phyloP scores from a whole-genome alignment of 2,329 filamentous ascomycete genomes.

The Fusarium sp. region DNA sequence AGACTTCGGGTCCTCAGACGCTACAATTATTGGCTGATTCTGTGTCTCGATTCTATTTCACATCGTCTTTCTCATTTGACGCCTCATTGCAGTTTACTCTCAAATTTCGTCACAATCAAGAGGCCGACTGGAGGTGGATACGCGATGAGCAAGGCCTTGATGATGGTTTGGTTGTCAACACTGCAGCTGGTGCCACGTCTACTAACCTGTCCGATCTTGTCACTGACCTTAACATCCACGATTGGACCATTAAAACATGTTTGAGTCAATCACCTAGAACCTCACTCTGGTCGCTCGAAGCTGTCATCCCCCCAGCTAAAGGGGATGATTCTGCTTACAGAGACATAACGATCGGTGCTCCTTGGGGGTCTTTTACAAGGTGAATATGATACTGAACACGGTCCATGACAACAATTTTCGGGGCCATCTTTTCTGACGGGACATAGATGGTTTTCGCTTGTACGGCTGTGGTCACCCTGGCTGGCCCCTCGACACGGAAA shows the following conservation, averaged over 20 bases:
- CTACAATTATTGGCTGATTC: constrained; percentile 54
- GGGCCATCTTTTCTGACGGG: constrained; percentile 9
- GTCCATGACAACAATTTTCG: not conserved
- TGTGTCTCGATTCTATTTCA: constrained; percentile 61
- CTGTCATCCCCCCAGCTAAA: constrained; percentile 63
- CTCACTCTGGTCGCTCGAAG: constrained; percentile 73
- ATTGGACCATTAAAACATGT: constrained; percentile 62
- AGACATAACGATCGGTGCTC: constrained; percentile 67
- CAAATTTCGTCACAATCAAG: constrained; percentile 66
- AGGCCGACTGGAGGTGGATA: constrained; percentile 74
- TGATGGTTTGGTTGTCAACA: constrained; percentile 70
- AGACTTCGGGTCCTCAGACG: constrained; percentile 54
- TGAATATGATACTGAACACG: constrained; percentile 46
- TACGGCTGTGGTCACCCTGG: constrained; percentile 85
- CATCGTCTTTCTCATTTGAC: constrained; percentile 57
- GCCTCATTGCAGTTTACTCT: constrained; percentile 71
- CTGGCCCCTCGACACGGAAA: constrained; percentile 86
- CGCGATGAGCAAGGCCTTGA: constrained; percentile 68
- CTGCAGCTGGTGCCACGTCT: constrained; percentile 41
- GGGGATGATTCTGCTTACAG: constrained; percentile 66
- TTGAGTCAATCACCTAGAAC: constrained; percentile 74
- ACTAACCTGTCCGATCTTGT: constrained; percentile 65
- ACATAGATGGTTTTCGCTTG: constrained; percentile 79
- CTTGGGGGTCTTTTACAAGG: constrained; percentile 65
- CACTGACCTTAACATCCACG: constrained; percentile 60